Evolutionary conservation across 2,329 filamentous ascomycete genomes (phyloP).

Genomic region (Stagonosporopsis vannaccii): DNA sequence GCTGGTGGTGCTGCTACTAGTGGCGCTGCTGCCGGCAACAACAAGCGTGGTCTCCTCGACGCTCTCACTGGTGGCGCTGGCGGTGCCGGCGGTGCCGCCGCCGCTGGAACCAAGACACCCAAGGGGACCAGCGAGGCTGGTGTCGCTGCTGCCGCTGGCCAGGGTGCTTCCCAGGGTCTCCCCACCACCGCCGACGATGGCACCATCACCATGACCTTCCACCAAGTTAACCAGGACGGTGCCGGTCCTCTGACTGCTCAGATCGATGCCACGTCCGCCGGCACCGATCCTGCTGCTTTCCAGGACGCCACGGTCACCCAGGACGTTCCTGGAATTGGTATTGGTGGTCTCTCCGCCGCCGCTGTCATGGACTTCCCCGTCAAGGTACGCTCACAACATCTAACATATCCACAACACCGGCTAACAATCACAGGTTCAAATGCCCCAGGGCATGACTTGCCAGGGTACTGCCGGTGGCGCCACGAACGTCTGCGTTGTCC

Average conservation of each 20-base stretch:
- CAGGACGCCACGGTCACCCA: slow-evolving; percentile 64
- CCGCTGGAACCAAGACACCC: slow-evolving; percentile 57
- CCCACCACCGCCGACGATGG: slow-evolving; percentile 69
- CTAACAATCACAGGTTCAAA: slow-evolving; percentile 57
- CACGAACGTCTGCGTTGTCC: slow-evolving; percentile 69
- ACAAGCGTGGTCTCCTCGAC: slow-evolving; percentile 39
- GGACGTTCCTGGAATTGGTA: slow-evolving; percentile 66
- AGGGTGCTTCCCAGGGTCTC: slow-evolving; percentile 62
- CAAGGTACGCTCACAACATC: slow-evolving; percentile 42
- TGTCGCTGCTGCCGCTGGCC: slow-evolving; percentile 63
- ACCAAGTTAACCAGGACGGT: slow-evolving; percentile 75
- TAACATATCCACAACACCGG: background rate
- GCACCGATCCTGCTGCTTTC: slow-evolving; percentile 67
- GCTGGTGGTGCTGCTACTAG: background rate
- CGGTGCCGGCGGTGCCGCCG: slow-evolving; percentile 21
- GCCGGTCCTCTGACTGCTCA: slow-evolving; percentile 68
- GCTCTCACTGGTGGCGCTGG: slow-evolving; percentile 29
- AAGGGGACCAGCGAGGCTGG: slow-evolving; percentile 59
- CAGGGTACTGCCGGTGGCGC: slow-evolving; percentile 65
- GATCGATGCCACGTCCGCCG: slow-evolving; percentile 69
- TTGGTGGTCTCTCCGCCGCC: slow-evolving; percentile 66
- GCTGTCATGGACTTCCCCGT: slow-evolving; percentile 70
- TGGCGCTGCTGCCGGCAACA: slow-evolving; percentile 15
- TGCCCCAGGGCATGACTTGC: slow-evolving; percentile 73
- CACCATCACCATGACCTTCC: slow-evolving; percentile 68